These are phyloP conservation scores for Byssochlamys sp. DNA, from an alignment of 2,329 filamentous ascomycete genomes.

Conservation along the genomic window DNA sequence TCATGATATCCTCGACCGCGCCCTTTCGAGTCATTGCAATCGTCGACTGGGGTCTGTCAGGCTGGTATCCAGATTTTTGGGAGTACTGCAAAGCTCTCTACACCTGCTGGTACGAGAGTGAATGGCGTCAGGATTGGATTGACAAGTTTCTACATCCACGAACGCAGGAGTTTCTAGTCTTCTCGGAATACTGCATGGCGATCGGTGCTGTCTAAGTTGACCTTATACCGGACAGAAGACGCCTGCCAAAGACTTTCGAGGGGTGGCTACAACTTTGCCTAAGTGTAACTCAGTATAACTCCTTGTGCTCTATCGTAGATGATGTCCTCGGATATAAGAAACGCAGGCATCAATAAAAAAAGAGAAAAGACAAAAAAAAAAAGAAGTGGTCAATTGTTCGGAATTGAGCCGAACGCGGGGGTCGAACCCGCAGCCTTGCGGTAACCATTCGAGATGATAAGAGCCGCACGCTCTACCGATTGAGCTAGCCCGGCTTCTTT, in stretches of 20 bases:
- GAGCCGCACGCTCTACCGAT: constrained; percentile 44
- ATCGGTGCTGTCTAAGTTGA: not conserved
- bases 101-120: constrained; percentile 10
- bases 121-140: constrained; percentile 12
- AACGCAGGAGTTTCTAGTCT: not conserved
- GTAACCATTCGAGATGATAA: constrained; percentile 24
- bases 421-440: constrained; percentile 51
- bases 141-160: constrained; percentile 9
- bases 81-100: constrained; percentile 24
- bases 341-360: not conserved
- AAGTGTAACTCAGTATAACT: too few relatives aligned
- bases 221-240: too few relatives aligned
- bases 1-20: constrained; percentile 18
- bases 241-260: too few relatives aligned
- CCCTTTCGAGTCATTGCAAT: constrained; percentile 12
- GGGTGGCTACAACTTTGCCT: too few relatives aligned
- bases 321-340: too few relatives aligned
- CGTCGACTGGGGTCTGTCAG: constrained; percentile 23
- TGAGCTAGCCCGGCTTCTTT: constrained; percentile 39
- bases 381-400: not conserved
- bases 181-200: not conserved
- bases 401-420: constrained; percentile 24
- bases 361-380: not conserved
- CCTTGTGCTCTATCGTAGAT: too few relatives aligned
- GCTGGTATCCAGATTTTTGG: constrained; percentile 27